phyloP scores from a whole-genome alignment of 164 flowering plant genomes.

The Kalanchoe fedtschenkoi region DNA sequence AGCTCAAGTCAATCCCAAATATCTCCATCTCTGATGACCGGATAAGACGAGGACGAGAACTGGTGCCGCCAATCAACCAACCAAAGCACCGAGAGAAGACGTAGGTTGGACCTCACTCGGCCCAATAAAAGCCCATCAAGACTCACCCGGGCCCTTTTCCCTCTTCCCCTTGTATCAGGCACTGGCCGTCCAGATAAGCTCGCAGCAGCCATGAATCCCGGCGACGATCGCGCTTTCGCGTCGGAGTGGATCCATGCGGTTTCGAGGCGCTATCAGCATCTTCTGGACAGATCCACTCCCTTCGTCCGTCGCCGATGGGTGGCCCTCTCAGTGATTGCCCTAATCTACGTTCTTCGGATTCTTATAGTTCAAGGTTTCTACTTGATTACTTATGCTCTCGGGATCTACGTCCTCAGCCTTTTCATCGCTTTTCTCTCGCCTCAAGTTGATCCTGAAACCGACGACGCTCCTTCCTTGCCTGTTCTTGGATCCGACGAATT shows the following conservation, averaged over 20 bases:
- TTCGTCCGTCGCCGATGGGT: slow-evolving; percentile 40
- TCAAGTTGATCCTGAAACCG: slow-evolving; percentile 49
- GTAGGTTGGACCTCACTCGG: no score
- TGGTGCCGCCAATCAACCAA: no score
- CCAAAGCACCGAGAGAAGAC: no score
- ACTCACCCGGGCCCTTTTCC: neutral
- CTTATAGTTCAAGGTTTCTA: slow-evolving; percentile 45
- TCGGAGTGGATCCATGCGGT: slow-evolving; percentile 20
- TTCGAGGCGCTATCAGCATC: slow-evolving; percentile 34
- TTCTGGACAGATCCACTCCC: slow-evolving; percentile 45
- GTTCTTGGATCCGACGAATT: slow-evolving; percentile 49
- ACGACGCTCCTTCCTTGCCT: slow-evolving; percentile 38
- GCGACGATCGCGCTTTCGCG: slow-evolving; percentile 12
- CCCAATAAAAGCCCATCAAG: no score
- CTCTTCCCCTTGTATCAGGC: neutral
- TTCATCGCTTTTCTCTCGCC: slow-evolving; percentile 58
- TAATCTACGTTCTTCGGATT: slow-evolving; percentile 34
- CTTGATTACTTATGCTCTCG: slow-evolving; percentile 50
- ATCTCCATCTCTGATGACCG: slow-evolving; percentile 26
- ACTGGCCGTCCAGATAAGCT: no score
- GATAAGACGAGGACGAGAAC: no score
- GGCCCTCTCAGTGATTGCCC: slow-evolving; percentile 20
- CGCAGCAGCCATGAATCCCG: slow-evolving; percentile 6
- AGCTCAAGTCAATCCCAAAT: slow-evolving; percentile 69
- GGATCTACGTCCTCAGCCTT: slow-evolving; percentile 47